Percentiles rank a stretch among this genome's conserved stretches.
phyloP scores from a whole-genome alignment of 305 asterid species.

The Ajuga reptans region DNA sequence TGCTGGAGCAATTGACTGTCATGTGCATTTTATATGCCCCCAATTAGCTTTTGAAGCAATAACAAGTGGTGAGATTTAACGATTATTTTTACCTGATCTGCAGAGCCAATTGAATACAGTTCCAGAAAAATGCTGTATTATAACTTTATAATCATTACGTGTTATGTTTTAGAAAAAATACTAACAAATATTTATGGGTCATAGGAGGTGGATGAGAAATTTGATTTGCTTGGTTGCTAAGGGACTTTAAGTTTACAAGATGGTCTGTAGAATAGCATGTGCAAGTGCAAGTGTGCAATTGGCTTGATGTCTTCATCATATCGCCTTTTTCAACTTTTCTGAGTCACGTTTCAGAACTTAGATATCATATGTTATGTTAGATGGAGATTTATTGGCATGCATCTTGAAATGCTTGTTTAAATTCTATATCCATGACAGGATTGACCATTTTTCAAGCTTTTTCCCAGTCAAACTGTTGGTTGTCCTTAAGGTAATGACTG shows the following conservation, averaged over 20 bases:
- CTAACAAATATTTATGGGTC: neutral
- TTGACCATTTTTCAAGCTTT: neutral
- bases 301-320: neutral
- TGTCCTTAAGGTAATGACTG: neutral
- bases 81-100: neutral
- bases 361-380: neutral
- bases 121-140: neutral
- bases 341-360: neutral
- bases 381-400: neutral
- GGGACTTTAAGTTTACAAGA: neutral
- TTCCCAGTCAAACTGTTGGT: neutral
- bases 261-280: neutral
- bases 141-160: neutral
- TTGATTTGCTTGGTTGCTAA: neutral
- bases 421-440: neutral
- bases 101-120: neutral
- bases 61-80: constrained; percentile 70
- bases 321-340: neutral
- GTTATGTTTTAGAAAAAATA: neutral
- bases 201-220: constrained; percentile 1
- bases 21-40: constrained; percentile 95
- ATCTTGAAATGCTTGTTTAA: neutral
- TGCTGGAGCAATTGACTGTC: constrained; percentile 94
- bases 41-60: constrained; percentile 81
- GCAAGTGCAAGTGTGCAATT: neutral